Evolutionary conservation across 768 basidiomycete species (phyloP).

Genomic region (Suillus subluteus): DNA sequence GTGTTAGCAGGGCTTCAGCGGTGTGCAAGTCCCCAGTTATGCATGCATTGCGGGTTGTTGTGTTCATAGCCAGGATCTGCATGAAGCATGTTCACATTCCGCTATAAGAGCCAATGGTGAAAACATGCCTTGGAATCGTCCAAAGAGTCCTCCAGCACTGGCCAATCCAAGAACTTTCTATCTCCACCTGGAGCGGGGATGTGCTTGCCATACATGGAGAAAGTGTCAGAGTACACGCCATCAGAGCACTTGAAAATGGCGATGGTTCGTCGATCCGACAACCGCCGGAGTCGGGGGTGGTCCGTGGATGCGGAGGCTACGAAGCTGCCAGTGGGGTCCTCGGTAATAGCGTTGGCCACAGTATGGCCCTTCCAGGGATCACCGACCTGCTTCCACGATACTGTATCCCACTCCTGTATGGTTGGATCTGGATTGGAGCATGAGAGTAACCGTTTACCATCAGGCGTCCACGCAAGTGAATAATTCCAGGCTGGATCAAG

Average conservation of each 20-base stretch:
- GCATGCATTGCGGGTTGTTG: background rate
- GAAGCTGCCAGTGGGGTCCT: background rate
- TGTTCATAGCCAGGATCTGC: background rate
- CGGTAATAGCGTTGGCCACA: background rate
- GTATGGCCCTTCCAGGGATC: background rate
- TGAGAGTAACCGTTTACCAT: background rate
- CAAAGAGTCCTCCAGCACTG: too few species aligned
- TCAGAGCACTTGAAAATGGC: background rate
- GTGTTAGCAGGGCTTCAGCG: too few species aligned
- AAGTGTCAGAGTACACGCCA: background rate
- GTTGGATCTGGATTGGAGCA: background rate
- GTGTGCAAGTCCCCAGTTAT: too few species aligned
- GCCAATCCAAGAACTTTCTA: background rate
- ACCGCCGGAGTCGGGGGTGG: too few species aligned
- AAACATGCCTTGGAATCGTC: too few species aligned
- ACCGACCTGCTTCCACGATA: background rate
- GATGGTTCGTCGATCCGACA: background rate
- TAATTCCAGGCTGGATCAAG: background rate
- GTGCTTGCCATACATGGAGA: background rate
- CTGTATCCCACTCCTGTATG: slow-evolving; percentile 1
- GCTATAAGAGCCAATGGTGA: too few species aligned
- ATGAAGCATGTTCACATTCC: background rate
- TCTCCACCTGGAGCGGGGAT: too few species aligned
- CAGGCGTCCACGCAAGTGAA: background rate
- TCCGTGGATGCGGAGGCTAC: background rate